Evolutionary conservation across 2,329 filamentous ascomycete species (phyloP).

Genomic region (Fusarium praegraminearum): DNA sequence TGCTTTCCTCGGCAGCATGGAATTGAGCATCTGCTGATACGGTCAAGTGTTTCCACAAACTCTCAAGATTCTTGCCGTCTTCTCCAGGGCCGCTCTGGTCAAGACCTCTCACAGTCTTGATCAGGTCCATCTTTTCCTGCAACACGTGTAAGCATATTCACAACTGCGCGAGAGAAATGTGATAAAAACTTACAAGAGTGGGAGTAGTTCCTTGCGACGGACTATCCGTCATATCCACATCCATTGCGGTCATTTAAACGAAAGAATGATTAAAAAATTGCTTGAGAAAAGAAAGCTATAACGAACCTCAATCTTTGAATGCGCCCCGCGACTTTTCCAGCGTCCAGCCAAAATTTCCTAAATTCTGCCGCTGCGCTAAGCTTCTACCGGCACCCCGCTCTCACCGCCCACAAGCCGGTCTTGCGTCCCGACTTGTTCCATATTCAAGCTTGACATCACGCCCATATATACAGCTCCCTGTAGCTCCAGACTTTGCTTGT

Average conservation of each 20-base stretch:
- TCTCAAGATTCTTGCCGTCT: conserved; percentile 61
- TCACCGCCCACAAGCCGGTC: conserved; percentile 60
- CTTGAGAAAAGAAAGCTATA: conserved; percentile 33
- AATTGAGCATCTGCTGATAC: conserved; percentile 58
- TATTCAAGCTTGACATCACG: conserved; percentile 53
- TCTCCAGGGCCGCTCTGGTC: conserved; percentile 63
- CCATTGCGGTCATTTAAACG: conserved; percentile 30
- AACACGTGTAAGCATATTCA: conserved; percentile 38
- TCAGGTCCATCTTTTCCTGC: conserved; percentile 56
- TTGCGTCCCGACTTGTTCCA: conserved; percentile 55
- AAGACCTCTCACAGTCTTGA: conserved; percentile 66
- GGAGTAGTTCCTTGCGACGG: conserved; percentile 2
- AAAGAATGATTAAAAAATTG: conserved; percentile 23
- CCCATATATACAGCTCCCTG: conserved; percentile 46
- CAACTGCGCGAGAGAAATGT: conserved; percentile 2
- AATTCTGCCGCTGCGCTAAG: conserved; percentile 59
- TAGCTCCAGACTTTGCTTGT: conserved; percentile 47
- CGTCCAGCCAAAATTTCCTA: conserved; percentile 56
- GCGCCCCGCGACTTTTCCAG: conserved; percentile 45
- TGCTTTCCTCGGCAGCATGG: conserved; percentile 67
- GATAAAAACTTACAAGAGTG: conserved; percentile 31
- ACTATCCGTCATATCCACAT: conserved; percentile 40
- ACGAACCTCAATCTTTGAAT: conserved; percentile 34
- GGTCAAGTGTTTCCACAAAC: conserved; percentile 63
- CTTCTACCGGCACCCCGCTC: conserved; percentile 36